These are phyloP conservation scores for Dioszegia crocea DNA, from an alignment of 768 basidiomycete species.

Conservation along the genomic window DNA sequence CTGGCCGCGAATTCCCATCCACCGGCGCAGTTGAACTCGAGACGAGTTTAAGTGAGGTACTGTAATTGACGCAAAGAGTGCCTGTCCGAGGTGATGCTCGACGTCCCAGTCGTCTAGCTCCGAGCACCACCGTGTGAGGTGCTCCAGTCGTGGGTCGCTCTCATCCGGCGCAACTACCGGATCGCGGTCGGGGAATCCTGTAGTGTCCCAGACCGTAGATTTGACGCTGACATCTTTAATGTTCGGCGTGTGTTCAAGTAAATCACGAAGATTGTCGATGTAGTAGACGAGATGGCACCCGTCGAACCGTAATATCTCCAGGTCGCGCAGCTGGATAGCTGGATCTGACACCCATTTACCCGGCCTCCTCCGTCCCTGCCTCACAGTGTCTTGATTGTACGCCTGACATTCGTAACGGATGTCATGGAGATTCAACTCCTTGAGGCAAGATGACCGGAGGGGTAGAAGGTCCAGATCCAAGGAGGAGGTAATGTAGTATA, in stretches of 20 bases:
- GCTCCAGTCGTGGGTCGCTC: neutral
- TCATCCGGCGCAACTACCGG: neutral
- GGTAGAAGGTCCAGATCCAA: too few species aligned
- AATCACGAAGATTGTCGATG: neutral
- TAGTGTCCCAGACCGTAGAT: neutral
- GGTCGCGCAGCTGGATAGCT: neutral
- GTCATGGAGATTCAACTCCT: too few species aligned
- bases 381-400: neutral
- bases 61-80: too few species aligned
- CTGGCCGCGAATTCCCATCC: too few species aligned
- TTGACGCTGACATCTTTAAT: neutral
- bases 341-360: neutral
- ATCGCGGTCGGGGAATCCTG: neutral
- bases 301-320: neutral
- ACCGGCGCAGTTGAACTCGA: too few species aligned
- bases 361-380: neutral
- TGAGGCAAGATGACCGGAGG: too few species aligned
- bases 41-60: too few species aligned
- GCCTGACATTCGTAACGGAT: too few species aligned
- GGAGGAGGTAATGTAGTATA: too few species aligned
- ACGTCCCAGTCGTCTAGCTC: too few species aligned
- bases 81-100: too few species aligned
- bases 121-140: neutral
- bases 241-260: neutral
- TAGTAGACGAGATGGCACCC: neutral